Percentiles rank a stretch among this genome's conserved stretches.
phyloP scores from a whole-genome alignment of 1,139 yeast species.

The Hemisphaericaspora xylanilytica region DNA sequence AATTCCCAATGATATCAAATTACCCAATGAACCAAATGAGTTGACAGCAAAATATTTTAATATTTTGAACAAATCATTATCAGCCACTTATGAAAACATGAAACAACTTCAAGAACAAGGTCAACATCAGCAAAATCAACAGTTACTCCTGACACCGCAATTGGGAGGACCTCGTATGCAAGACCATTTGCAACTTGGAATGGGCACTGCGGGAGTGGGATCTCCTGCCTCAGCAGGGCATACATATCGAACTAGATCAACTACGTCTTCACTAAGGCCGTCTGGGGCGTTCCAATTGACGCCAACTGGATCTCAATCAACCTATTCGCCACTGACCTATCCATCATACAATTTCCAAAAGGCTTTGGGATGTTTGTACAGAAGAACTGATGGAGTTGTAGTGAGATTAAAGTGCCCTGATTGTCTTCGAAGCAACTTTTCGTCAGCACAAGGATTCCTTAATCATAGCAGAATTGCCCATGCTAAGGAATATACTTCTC shows the following conservation, averaged over 20 bases:
- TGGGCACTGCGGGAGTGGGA: slow-evolving; percentile 3
- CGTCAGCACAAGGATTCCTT: slow-evolving; percentile 77
- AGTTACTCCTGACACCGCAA: not conserved
- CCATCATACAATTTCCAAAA: slow-evolving; percentile 3
- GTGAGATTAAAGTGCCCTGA: slow-evolving; percentile 67
- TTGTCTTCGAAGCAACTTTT: slow-evolving; percentile 67
- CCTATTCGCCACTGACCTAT: slow-evolving; percentile 2
- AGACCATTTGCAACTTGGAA: not conserved
- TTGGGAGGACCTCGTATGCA: not conserved
- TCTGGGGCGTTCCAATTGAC: slow-evolving; percentile 16
- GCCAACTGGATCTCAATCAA: slow-evolving; percentile 14
- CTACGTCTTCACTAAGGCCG: slow-evolving; percentile 51
- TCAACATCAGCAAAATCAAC: not conserved
- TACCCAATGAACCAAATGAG: slow-evolving; percentile 47
- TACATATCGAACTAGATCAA: slow-evolving; percentile 48
- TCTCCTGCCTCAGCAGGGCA: slow-evolving; percentile 14
- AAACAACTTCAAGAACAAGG: slow-evolving; percentile 4
- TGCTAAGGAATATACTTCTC: slow-evolving; percentile 66
- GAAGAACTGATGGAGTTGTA: slow-evolving; percentile 69
- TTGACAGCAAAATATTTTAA: slow-evolving; percentile 49
- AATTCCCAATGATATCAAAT: slow-evolving; percentile 34
- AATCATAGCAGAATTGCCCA: slow-evolving; percentile 78
- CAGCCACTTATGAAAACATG: slow-evolving; percentile 31
- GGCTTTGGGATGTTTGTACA: slow-evolving; percentile 56
- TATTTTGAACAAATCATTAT: slow-evolving; percentile 34